Conservation (phyloP, 495 filamentous ascomycete genomes). For the Platismatia glauca region DNA sequence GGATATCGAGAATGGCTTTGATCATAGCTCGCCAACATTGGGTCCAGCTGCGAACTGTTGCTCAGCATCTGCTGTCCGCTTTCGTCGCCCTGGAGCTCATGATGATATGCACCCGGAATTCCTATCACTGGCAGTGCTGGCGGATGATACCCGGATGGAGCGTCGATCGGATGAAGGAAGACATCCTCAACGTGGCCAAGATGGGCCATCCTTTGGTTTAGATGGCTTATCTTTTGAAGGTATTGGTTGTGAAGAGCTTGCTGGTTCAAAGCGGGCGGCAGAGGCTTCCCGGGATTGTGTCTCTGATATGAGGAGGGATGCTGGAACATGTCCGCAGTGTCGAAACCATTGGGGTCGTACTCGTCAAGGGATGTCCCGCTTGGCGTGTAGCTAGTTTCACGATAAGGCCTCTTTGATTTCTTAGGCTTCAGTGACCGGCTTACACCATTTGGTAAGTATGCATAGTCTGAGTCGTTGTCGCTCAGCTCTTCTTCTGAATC, state of each 20-base stretch:
- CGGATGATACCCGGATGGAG: slow-evolving; percentile 20
- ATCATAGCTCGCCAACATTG: slow-evolving; percentile 26
- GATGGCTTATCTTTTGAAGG: slow-evolving; percentile 50
- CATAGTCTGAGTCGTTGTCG: slow-evolving; percentile 31
- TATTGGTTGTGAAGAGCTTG: slow-evolving; percentile 46
- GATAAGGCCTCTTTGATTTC: slow-evolving; percentile 15
- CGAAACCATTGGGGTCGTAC: slow-evolving; percentile 16
- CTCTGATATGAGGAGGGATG: slow-evolving; percentile 49
- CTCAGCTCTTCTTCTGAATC: slow-evolving; percentile 33
- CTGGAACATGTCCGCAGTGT: slow-evolving; percentile 25
- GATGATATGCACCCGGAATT: slow-evolving; percentile 45
- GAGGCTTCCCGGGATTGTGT: slow-evolving; percentile 51
- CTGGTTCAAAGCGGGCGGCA: slow-evolving; percentile 47
- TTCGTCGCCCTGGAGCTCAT: slow-evolving; percentile 42
- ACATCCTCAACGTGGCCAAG: slow-evolving; percentile 41
- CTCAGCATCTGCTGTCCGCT: slow-evolving; percentile 19
- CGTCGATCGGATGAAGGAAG: slow-evolving; percentile 38
- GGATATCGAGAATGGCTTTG: slow-evolving; percentile 3
- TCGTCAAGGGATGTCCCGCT: slow-evolving; percentile 20
- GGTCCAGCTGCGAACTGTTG: slow-evolving; percentile 34
- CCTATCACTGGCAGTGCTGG: slow-evolving; percentile 36
- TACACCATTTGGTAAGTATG: slow-evolving; percentile 28
- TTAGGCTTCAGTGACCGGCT: slow-evolving; percentile 26
- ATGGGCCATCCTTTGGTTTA: slow-evolving; percentile 30
- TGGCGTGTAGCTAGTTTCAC: slow-evolving; percentile 21